Evolutionary conservation across 495 filamentous ascomycete genomes (phyloP).

Genomic region (Neurospora africana): DNA sequence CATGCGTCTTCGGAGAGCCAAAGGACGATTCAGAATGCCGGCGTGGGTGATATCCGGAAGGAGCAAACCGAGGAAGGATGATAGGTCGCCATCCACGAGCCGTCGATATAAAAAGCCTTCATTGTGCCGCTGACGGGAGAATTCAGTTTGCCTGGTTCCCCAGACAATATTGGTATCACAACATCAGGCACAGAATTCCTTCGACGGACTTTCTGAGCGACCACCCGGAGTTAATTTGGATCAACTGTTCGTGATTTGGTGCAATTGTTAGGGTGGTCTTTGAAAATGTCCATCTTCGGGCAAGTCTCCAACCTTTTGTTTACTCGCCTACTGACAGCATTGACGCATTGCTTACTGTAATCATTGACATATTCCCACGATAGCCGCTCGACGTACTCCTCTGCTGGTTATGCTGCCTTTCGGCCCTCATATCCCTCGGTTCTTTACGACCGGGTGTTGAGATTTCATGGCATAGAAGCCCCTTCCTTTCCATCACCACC

Average conservation of each 20-base stretch:
- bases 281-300: neutral
- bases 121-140: neutral
- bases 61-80: neutral
- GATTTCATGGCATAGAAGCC: constrained; percentile 34
- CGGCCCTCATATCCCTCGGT: constrained; percentile 50
- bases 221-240: neutral
- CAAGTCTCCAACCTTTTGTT: neutral
- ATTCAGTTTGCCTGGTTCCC: neutral
- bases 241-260: neutral
- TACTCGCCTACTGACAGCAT: neutral
- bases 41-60: neutral
- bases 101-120: neutral
- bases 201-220: neutral
- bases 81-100: neutral
- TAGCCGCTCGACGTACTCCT: constrained; percentile 38
- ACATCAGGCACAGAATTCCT: neutral
- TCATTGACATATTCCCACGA: neutral
- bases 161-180: neutral
- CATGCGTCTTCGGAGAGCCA: neutral
- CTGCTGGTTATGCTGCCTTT: constrained; percentile 48
- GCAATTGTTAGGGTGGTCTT: neutral
- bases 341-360: neutral
- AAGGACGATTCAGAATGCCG: neutral
- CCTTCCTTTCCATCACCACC: neutral
- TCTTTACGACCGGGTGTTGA: constrained; percentile 45